Conservation (phyloP, 2,329 filamentous ascomycete species). For the Domatiomyces catenatus region DNA sequence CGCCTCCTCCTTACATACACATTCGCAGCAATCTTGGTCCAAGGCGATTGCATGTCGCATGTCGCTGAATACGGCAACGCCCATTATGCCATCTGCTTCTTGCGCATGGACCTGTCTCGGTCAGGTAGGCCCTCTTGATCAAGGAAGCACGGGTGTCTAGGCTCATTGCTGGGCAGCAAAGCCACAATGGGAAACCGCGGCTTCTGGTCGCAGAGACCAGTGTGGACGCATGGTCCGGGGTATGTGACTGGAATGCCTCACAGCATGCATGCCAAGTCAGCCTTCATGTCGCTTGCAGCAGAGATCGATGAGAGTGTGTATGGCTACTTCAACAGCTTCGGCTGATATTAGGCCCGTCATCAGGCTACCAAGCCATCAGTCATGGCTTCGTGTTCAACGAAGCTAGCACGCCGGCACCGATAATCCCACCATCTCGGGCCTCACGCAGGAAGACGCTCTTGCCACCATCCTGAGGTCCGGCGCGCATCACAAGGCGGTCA, state of each 20-base stretch:
- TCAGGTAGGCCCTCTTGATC: no score
- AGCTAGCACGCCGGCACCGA: constrained; percentile 40
- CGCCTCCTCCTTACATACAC: neutral
- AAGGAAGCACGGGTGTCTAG: no score
- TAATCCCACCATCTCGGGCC: constrained; percentile 39
- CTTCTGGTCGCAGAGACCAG: neutral
- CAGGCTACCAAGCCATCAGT: neutral
- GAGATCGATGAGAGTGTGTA: neutral
- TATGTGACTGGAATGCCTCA: neutral
- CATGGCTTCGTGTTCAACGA: neutral
- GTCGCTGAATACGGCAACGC: neutral
- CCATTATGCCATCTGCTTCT: neutral
- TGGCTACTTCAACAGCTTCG: neutral
- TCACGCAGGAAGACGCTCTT: constrained; percentile 38
- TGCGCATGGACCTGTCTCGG: neutral
- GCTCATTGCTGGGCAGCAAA: no score
- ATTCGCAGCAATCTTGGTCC: neutral
- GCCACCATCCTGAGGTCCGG: constrained; percentile 29
- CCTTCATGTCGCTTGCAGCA: neutral
- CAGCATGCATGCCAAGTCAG: neutral
- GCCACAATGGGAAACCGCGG: neutral
- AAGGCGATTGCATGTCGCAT: neutral
- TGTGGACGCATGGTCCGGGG: no score
- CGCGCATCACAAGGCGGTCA: constrained; percentile 37
- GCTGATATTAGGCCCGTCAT: neutral